Evolutionary conservation across 2,329 filamentous ascomycete genomes (phyloP).

Genomic region (Nemania sp.): DNA sequence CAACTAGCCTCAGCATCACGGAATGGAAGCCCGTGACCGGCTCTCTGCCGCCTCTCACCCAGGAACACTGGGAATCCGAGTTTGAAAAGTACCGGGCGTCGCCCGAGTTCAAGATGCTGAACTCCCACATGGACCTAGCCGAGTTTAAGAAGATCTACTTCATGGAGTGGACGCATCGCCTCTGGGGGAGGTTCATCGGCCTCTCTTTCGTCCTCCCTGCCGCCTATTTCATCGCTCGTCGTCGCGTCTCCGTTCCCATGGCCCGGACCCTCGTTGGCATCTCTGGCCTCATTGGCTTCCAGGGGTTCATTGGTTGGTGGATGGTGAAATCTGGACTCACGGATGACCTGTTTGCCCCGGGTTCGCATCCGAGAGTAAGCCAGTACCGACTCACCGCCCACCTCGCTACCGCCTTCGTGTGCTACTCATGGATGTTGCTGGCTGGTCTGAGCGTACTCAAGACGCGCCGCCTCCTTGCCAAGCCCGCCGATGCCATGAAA

Average conservation of each 20-base stretch:
- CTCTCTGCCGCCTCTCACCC: slow-evolving; percentile 78
- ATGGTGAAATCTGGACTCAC: slow-evolving; percentile 98
- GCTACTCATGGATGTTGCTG: slow-evolving; percentile 93
- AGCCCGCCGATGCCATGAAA: slow-evolving; percentile 66
- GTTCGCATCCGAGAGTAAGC: slow-evolving; percentile 87
- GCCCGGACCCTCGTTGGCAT: slow-evolving; percentile 79
- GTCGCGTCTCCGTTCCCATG: slow-evolving; percentile 78
- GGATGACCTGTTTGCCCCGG: slow-evolving; percentile 91
- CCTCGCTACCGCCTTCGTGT: slow-evolving; percentile 85
- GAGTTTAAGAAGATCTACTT: slow-evolving; percentile 99
- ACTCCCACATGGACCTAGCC: slow-evolving; percentile 86
- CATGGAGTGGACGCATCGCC: slow-evolving; percentile 97
- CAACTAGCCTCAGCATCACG: slow-evolving; percentile 83
- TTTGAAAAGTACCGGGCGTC: slow-evolving; percentile 91
- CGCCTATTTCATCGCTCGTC: slow-evolving; percentile 81
- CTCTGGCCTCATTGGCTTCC: slow-evolving; percentile 86
- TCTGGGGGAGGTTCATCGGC: slow-evolving; percentile 93
- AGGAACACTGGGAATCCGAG: slow-evolving; percentile 86
- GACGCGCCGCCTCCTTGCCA: slow-evolving; percentile 70
- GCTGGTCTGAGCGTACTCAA: slow-evolving; percentile 85
- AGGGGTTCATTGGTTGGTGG: slow-evolving; percentile 97
- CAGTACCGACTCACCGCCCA: slow-evolving; percentile 93
- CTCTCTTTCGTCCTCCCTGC: slow-evolving; percentile 88
- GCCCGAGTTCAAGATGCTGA: slow-evolving; percentile 89
- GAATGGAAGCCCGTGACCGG: slow-evolving; percentile 98